Base-by-base conservation (phyloP, 768 basidiomycete genomes). In the Tephrocybe sp. region DNA sequence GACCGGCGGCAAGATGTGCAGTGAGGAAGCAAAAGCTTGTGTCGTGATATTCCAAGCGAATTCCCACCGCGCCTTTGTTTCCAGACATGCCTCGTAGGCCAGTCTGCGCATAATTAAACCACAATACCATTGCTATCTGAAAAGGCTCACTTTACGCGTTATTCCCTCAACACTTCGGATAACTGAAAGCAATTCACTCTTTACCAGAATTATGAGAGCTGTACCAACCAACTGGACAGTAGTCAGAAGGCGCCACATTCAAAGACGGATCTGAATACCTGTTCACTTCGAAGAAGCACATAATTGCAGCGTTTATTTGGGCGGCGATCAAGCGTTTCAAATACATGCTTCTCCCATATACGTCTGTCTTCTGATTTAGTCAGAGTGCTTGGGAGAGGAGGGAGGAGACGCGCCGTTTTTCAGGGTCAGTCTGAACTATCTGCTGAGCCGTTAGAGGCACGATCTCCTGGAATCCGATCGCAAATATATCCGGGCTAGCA, bases 371-470 rank as follows among this genome's bases (percentile, higher is more conserved):
- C 30, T 36, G 21, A n/a, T 51, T 47, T 40, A 55, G 26, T 30
- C 26, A 23, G 32, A 4, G 37, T 5, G 34, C 9, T n/a, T n/a
- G n/a, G 28, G 15, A 32, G 25, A 26, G 3, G 17, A 39, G 25
- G 11, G 30, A 37, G 32, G 53, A 9, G n/a, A 53, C 73, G 20
- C 46, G 88, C 92, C 83, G 81, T 71, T 93, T 94, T 64, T 93
- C 93, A 1, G 95, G 93, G 68, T 98, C 95, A 5, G 94, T 88
- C 66, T 97, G 94, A 14, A 98, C 77, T 37, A 99, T 98, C 66
- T 98, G 95, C 61, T 95, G 93, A 2, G 97, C 93, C n/a, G 93
- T 98, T 41, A 99, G 79, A 3, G 94, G 93, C 0, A 99, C 97
- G 47, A 99, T 94, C 68, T 99, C 97, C 68, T 99, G 95, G 65